Evolutionary conservation across 2,329 filamentous ascomycete genomes (phyloP).

Genomic region (Nothomitra cinnamomea): DNA sequence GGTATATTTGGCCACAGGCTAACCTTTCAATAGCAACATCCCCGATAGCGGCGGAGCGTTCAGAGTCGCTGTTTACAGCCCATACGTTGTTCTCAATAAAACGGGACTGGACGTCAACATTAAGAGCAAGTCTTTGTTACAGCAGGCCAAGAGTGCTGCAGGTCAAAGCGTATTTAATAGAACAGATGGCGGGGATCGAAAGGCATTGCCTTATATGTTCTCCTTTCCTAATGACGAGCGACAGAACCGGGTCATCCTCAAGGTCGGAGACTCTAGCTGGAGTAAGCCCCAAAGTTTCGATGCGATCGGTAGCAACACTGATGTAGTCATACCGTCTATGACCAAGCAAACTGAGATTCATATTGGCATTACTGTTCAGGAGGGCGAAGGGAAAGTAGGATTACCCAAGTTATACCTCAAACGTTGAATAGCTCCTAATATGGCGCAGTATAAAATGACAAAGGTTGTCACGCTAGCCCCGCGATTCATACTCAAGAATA

Average conservation of each 20-base stretch:
- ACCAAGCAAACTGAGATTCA: constrained; percentile 68
- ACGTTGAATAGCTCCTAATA: not conserved
- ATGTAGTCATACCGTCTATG: constrained; percentile 64
- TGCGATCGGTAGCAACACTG: constrained; percentile 82
- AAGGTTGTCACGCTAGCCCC: constrained; percentile 90
- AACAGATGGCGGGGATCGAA: constrained; percentile 39
- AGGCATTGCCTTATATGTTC: constrained; percentile 86
- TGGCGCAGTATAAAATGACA: constrained; percentile 61
- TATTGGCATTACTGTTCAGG: constrained; percentile 70
- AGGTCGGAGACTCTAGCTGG: constrained; percentile 81
- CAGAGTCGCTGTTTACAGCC: constrained; percentile 86
- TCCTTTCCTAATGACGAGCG: constrained; percentile 79
- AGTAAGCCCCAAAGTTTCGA: constrained; percentile 97
- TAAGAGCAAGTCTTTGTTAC: constrained; percentile 75
- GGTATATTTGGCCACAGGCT: constrained; percentile 6
- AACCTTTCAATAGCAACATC: constrained; percentile 35
- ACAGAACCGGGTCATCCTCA: constrained; percentile 76
- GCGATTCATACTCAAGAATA: constrained; percentile 87
- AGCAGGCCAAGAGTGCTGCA: constrained; percentile 66
- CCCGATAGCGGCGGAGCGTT: constrained; percentile 91
- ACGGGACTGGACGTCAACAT: constrained; percentile 81
- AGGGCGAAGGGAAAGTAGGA: constrained; percentile 64
- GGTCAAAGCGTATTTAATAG: constrained; percentile 52
- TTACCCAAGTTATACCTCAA: not conserved
- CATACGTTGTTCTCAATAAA: constrained; percentile 89